Percentiles rank a stretch among this genome's conserved stretches.
phyloP scores from a whole-genome alignment of 768 basidiomycete genomes.

The Porpolomopsis calyptriformis region DNA sequence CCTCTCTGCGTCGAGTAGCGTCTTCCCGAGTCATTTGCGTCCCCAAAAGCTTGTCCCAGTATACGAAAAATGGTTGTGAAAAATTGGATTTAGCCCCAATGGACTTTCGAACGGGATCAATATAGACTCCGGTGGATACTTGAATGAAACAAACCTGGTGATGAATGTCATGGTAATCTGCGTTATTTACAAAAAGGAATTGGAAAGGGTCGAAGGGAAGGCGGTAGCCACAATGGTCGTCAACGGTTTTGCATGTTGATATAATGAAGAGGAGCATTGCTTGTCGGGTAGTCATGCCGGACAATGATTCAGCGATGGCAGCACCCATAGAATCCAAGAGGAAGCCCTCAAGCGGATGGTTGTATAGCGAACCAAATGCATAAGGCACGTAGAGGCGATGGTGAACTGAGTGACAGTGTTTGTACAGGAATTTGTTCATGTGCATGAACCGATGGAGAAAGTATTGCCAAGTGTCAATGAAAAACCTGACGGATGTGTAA shows the following conservation, averaged over 20 bases:
- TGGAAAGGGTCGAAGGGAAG: conserved; percentile 91
- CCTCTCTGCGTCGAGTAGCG: conserved; percentile 41
- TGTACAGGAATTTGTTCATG: conserved; percentile 81
- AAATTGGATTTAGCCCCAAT: conserved; percentile 95
- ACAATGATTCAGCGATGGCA: conserved; percentile 56
- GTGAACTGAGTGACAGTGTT: conserved; percentile 85
- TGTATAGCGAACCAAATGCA: conserved; percentile 94
- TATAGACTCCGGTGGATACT: background rate
- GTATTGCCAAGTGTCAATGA: conserved; percentile 98
- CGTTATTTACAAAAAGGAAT: conserved; percentile 75
- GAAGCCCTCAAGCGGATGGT: conserved; percentile 93
- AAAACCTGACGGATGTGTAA: conserved; percentile 45
- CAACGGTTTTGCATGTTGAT: conserved; percentile 86
- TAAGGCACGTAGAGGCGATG: conserved; percentile 96
- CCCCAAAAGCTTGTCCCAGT: conserved; percentile 82
- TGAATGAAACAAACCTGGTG: conserved; percentile 56
- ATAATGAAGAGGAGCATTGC: conserved; percentile 73
- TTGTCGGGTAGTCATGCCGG: conserved; percentile 70
- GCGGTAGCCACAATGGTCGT: conserved; percentile 88
- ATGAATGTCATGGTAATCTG: conserved; percentile 97
- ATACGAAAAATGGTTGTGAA: conserved; percentile 90
- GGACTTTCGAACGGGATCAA: conserved; percentile 24
- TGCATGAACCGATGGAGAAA: conserved; percentile 92
- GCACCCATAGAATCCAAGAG: conserved; percentile 80
- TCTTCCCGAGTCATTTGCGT: conserved; percentile 74